Evolutionary conservation across 371 early-diverging fungal genomes (phyloP).

Genomic region (Mortierella sp.): DNA sequence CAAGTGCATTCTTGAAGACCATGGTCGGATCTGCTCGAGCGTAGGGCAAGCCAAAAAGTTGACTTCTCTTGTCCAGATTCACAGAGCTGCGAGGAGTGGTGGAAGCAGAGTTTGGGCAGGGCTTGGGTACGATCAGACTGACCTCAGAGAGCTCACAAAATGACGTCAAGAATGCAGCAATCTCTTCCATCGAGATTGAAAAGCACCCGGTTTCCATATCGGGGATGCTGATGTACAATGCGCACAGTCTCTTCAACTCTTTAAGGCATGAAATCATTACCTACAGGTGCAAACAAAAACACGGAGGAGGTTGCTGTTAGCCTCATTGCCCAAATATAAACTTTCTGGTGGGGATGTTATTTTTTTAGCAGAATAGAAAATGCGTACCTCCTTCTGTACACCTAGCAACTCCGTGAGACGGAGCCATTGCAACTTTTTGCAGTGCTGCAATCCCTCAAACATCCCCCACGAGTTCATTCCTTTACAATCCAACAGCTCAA

Average conservation of each 20-base stretch:
- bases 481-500: constrained; percentile 32
- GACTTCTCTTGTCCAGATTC: constrained; percentile 4
- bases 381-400: constrained; percentile 24
- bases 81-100: constrained; percentile 32
- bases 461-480: constrained; percentile 40
- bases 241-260: constrained; percentile 13
- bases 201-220: constrained; percentile 22
- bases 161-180: constrained; percentile 12
- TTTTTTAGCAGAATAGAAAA: neutral
- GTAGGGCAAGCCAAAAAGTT: constrained; percentile 7
- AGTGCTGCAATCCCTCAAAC: constrained; percentile 27
- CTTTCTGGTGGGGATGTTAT: neutral
- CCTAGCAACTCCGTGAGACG: constrained; percentile 33
- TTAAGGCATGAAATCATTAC: constrained; percentile 28
- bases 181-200: constrained; percentile 33
- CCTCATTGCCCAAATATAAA: neutral
- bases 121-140: constrained; percentile 24
- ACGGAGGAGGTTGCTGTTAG: too few relatives aligned
- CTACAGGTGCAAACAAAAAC: neutral
- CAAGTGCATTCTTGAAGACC: constrained; percentile 31
- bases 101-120: constrained; percentile 26
- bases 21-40: constrained; percentile 26
- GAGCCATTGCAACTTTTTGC: constrained; percentile 19
- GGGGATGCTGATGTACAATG: constrained; percentile 23
- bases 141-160: constrained; percentile 29